Evolutionary conservation across 1,139 yeast species (phyloP), one percentile per base, ranked within the genome.

Genomic region (Wickerhamiella infanticola): DNA sequence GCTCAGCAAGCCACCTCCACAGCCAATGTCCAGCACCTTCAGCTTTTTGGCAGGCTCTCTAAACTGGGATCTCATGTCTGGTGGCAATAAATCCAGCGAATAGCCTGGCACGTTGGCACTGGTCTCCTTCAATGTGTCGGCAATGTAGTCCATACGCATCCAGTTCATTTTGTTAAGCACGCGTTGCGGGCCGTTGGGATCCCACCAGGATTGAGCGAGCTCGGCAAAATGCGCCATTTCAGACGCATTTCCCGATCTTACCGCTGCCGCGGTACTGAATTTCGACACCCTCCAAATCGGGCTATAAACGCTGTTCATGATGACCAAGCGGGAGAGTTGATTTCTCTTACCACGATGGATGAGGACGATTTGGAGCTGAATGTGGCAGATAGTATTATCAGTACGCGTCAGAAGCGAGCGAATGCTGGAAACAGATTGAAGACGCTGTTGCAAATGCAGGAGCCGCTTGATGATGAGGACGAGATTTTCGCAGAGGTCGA

Each of bases 191-290:
- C 98, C 98, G 53, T 79, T 67, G 18, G 83, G 79, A 58, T 93
- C 95, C 98, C 99, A 90, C 99, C 98, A 90, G 25, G 84, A 65
- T 11, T 81, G 72, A 1, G 99, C 98, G 44, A 90, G 68, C 35
- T 79, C 75, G 55, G 83, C 79, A 64, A 90, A 90, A 63, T 93
- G 98, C 13, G 72, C 63, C 60, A 79, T 69, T 61, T 90, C 97
- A 3, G 45, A 7, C 4, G 50, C 44, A 33, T 40, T 43, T 8
- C 43, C 41, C 8, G 24, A 11, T n/a, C 7, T 8, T 2, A 18
- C 25, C 11, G 9, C 8, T 25, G 27, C 25, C 11, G 23, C 18
- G 35, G 35, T 13, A 18, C 43, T 35, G 25, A 36, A 41, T 13
- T 5, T 11, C 5, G 26, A 9, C 29, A 18, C 38, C 23, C n/a